Evolutionary conservation across 129 eudicot species (phyloP), one percentile per base, ranked within the genome.

Genomic region (Arctium minus): DNA sequence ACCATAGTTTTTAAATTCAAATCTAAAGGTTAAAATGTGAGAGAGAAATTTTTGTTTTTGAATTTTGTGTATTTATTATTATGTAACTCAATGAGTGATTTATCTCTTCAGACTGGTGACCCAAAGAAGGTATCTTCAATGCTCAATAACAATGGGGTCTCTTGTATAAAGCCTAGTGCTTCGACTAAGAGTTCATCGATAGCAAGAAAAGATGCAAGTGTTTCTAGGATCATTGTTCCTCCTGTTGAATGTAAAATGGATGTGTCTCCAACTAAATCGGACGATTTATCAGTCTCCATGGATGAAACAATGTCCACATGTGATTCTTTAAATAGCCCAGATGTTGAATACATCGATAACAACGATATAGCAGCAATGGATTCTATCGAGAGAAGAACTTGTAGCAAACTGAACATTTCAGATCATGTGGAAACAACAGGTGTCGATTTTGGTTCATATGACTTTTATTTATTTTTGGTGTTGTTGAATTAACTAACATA

Each of bases 271-370:
- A 77, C 84, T 37, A 75, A 83, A 65, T 92, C 93, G 0, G 96
- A 94, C 73, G 81, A 77, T 37, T 76, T 81, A 48, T 92, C 97
- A 0, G 86, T 88, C 13, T 91, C 96, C 8, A 95, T 88, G 97
- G 97, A 93, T 64, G 98, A 93, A 71, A 87, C 97, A 15, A 88
- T 92, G 94, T 93, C 99, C 7, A 85, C 97, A 8, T 91, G 92
- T 83, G 98, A 96, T 74, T 91, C 97, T 32, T 80, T 96, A 69
- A 96, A 92, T 72, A 96, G 99, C 69, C 98, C 98, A 1, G 96
- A 93, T 13, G 89, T 96, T 18, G 99, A 96, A 46, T 96, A 96
- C 76, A 79, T 93, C 7, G 99, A 96, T 50, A 89, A 86, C 44
- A 93, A 81, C 87, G 97, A 96, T 65, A 80, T 89, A 12, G 90